A percentile compares a stretch with the other conserved stretches of the same genome.
Conservation (phyloP, 345 rosid species). For the Gossypium raimondii region DNA sequence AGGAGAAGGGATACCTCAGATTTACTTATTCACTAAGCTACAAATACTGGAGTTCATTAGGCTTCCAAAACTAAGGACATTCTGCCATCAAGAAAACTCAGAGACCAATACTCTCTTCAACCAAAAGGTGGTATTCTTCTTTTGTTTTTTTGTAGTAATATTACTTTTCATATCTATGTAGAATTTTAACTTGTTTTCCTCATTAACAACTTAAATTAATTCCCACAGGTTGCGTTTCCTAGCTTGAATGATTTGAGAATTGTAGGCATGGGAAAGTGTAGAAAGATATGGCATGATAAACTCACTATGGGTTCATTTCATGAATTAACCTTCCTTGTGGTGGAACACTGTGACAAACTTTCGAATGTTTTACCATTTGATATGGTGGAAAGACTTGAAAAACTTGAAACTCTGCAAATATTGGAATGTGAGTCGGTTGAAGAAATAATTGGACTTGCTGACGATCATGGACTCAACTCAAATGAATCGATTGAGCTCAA, state of each 20-base stretch:
- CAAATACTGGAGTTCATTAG: not conserved
- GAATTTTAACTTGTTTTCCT: not conserved
- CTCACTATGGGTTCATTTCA: not conserved
- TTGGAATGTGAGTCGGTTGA: not conserved
- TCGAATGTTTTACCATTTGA: not conserved
- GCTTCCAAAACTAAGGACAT: not conserved
- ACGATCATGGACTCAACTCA: not conserved
- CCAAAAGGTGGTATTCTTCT: not conserved
- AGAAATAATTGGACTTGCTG: not conserved
- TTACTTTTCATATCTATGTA: not conserved
- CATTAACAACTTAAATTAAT: not conserved
- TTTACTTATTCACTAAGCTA: not conserved
- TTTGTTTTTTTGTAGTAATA: not conserved
- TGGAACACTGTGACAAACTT: not conserved
- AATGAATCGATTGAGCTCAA: not conserved
- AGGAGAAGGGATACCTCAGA: not conserved
- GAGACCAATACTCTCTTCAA: not conserved
- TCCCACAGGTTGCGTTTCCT: constrained; percentile 6
- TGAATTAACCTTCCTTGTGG: not conserved
- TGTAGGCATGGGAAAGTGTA: not conserved
- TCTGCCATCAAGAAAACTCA: not conserved
- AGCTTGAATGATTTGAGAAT: not conserved
- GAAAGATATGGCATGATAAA: not conserved
- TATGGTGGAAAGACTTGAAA: not conserved
- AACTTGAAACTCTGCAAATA: not conserved